A percentile compares a stretch with the other conserved stretches of the same genome.
phyloP scores from a whole-genome alignment of 2,329 filamentous ascomycete genomes.

The Fusarium anthophilum region DNA sequence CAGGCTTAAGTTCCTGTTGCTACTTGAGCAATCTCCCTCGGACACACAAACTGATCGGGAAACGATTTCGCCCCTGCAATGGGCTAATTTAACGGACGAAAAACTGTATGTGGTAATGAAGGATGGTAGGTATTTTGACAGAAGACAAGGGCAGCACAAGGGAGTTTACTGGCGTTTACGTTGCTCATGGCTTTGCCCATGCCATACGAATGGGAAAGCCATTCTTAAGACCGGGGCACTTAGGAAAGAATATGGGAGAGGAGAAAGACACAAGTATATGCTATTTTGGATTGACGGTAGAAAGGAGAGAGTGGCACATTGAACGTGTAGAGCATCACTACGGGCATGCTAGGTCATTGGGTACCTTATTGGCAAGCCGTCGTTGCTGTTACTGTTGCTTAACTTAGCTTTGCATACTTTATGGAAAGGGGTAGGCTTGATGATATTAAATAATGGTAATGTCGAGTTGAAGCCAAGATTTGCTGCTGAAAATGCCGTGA shows the following conservation, averaged over 20 bases:
- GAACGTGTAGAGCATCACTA: conserved; percentile 11
- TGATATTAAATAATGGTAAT: conserved; percentile 47
- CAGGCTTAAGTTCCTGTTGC: conserved; percentile 51
- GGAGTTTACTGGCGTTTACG: conserved; percentile 40
- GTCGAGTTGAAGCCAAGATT: conserved; percentile 24
- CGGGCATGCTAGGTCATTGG: conserved; percentile 29
- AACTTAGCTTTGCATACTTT: conserved; percentile 3
- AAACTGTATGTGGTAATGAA: conserved; percentile 33
- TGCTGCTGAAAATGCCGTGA: neutral
- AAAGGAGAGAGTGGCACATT: conserved; percentile 1
- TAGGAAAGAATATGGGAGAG: conserved; percentile 17
- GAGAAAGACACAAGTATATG: conserved; percentile 18
- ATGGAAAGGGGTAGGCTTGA: conserved; percentile 20
- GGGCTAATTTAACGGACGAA: conserved; percentile 25
- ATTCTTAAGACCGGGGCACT: conserved; percentile 5
- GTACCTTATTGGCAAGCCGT: conserved; percentile 19
- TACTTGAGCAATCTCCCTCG: conserved; percentile 46
- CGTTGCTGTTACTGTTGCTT: conserved; percentile 7
- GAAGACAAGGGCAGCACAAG: conserved; percentile 31
- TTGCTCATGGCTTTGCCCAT: conserved; percentile 20
- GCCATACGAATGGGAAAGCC: conserved; percentile 3
- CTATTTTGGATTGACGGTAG: conserved; percentile 7
- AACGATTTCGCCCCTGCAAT: conserved; percentile 9
- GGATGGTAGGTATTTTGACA: conserved; percentile 34
- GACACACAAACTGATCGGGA: conserved; percentile 36